These are phyloP conservation scores for Wilcoxina mikolae DNA, from an alignment of 495 filamentous ascomycete species.

Conservation along the genomic window DNA sequence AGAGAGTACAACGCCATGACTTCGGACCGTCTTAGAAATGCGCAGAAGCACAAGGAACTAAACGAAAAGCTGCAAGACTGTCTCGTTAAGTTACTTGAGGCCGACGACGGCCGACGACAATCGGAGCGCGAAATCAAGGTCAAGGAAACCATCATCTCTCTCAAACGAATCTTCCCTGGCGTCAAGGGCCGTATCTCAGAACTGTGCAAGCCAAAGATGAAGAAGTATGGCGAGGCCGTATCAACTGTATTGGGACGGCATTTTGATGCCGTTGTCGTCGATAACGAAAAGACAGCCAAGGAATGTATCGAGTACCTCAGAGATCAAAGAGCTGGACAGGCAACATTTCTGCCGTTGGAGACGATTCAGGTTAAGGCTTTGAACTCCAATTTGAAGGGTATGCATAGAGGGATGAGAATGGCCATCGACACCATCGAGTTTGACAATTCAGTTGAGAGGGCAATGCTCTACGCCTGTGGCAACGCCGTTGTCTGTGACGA, in stretches of 20 bases:
- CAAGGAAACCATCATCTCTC: constrained; percentile 62
- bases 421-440: constrained; percentile 96
- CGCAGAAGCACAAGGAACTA: constrained; percentile 68
- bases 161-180: constrained; percentile 84
- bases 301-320: constrained; percentile 91
- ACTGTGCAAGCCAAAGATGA: constrained; percentile 88
- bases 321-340: constrained; percentile 68
- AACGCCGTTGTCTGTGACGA: constrained; percentile 93
- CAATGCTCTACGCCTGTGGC: constrained; percentile 87
- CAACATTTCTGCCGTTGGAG: constrained; percentile 89
- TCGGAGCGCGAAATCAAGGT: constrained; percentile 61
- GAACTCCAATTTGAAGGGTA: constrained; percentile 79
- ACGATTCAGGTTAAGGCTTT: constrained; percentile 86
- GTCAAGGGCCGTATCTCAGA: constrained; percentile 83
- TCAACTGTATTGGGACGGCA: constrained; percentile 83
- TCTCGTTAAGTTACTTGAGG: constrained; percentile 61
- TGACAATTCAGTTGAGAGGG: constrained; percentile 69
- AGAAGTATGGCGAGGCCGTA: constrained; percentile 85
- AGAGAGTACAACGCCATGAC: constrained; percentile 71
- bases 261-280: constrained; percentile 89
- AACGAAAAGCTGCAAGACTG: constrained; percentile 82
- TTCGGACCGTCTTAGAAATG: constrained; percentile 65
- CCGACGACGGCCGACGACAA: constrained; percentile 67
- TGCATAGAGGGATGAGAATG: constrained; percentile 67
- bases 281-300: constrained; percentile 83